Conservation (phyloP, 106 monocot genomes). For the Hemerocallis citrina region DNA sequence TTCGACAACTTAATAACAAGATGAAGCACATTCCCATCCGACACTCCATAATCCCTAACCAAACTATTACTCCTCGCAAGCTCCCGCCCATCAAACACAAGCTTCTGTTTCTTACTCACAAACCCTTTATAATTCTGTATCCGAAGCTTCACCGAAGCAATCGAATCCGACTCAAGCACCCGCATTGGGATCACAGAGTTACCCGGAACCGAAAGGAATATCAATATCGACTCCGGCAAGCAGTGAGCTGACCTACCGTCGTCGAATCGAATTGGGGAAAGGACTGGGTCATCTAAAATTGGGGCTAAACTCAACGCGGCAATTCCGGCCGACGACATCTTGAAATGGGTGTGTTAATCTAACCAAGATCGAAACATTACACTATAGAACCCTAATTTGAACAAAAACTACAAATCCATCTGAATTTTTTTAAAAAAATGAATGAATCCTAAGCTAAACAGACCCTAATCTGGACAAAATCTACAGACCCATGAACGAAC, state of each 20-base stretch:
- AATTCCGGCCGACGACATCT: conserved; percentile 65
- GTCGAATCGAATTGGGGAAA: conserved; percentile 26
- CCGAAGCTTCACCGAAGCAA: conserved; percentile 70
- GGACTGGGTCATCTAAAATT: conserved; percentile 24
- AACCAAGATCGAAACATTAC: no score
- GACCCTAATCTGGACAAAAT: not conserved
- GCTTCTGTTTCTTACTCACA: conserved; percentile 66
- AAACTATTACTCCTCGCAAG: conserved; percentile 47
- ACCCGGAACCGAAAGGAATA: conserved; percentile 55
- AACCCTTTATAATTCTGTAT: conserved; percentile 69
- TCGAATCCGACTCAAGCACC: conserved; percentile 62
- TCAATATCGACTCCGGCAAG: conserved; percentile 41
- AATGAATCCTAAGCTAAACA: not conserved
- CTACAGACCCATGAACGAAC: conserved; percentile 1
- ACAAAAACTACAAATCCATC: no score
- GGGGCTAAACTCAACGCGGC: conserved; percentile 15
- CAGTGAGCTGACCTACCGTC: conserved; percentile 29
- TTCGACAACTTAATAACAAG: conserved; percentile 53
- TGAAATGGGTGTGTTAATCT: no score
- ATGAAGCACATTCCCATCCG: conserved; percentile 62
- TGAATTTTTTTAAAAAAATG: no score
- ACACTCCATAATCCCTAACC: conserved; percentile 67
- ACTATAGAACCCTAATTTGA: no score
- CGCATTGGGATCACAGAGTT: conserved; percentile 42
- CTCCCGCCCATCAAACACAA: conserved; percentile 71